Conservation (phyloP, 2,329 filamentous ascomycete genomes). For the Diaporthe vaccinii region DNA sequence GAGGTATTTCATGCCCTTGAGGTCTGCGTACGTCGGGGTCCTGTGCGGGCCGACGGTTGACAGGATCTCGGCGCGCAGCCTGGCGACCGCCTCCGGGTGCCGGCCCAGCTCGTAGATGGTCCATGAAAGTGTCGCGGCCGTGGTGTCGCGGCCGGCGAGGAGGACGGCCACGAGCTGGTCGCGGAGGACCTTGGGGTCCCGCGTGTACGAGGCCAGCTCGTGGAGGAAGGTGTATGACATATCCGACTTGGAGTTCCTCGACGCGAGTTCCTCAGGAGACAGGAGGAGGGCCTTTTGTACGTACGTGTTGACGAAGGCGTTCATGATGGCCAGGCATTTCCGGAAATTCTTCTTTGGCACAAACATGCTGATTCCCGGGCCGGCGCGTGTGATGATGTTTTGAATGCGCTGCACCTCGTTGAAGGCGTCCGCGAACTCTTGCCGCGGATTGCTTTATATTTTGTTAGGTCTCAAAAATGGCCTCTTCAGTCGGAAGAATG, state of each 20-base stretch:
- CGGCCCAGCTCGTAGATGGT: conserved; percentile 84
- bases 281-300: conserved; percentile 81
- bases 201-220: conserved; percentile 84
- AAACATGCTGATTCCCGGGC: conserved; percentile 69
- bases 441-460: conserved; percentile 63
- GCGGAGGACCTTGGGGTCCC: conserved; percentile 78
- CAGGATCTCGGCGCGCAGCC: conserved; percentile 81
- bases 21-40: conserved; percentile 78
- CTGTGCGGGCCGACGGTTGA: conserved; percentile 73
- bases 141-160: conserved; percentile 89
- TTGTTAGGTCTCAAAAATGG: conserved; percentile 17
- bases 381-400: conserved; percentile 74
- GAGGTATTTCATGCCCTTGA: conserved; percentile 46
- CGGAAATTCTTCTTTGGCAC: conserved; percentile 77
- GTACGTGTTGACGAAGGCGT: conserved; percentile 82
- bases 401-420: conserved; percentile 83
- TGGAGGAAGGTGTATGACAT: conserved; percentile 87
- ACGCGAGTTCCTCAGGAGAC: conserved; percentile 77
- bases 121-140: conserved; percentile 85
- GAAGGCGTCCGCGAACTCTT: conserved; percentile 85
- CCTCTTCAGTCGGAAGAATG: background rate
- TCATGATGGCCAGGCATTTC: conserved; percentile 74
- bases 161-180: conserved; percentile 89
- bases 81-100: conserved; percentile 75
- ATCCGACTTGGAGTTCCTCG: conserved; percentile 76